Base-by-base conservation (phyloP, 2,329 filamentous ascomycete genomes). In the Cladophialophora exuberans region DNA sequence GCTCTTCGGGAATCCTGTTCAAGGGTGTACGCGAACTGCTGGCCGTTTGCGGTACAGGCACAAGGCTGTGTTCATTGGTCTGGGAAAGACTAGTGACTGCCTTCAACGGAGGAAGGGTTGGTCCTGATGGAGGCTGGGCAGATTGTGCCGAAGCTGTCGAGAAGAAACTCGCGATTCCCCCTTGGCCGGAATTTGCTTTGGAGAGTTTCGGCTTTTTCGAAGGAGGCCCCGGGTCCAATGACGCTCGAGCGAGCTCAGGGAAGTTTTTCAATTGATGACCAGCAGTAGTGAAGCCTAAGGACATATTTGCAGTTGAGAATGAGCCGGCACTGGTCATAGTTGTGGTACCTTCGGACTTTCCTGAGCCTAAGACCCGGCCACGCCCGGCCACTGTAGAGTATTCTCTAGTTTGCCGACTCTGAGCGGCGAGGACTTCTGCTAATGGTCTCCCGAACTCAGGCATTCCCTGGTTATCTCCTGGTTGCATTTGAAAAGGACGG, bases 231-330 rank as follows among this genome's bases (percentile, higher is more conserved):
- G 20, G 68, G 59, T 30, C 70, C 62, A 54, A 60, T 70, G 30
- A 66, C 62, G 44, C 38, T 6, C 46, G 11, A 15, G 15, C 45
- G 22, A 46, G 25, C 7, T 53, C 48, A 10, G 45, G 36, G 17
- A n/a, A 17, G 5, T 62, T 69, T 47, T 71, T 70, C 23, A 74
- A 79, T 61, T 86, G 83, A 17, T 79, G 73, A 7, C 79, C 78
- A 2, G 84, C 83, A 7, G 82, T 82, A n/a, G 82, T 83, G 60
- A 89, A 89, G 0, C 82, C 84, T 23, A 72, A 54, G 5, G 68
- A 70, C 23, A 77, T 51, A 23, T 50, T 74, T 4, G 72, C 64
- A 20, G 65, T 62, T 3, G 67, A 69, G 25, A 70, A 72, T 23
- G 64, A 66, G 1, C 62, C 62, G 0, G 79, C 72, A 50, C 78